Conservation (phyloP, 306 rosid species). For the Gleditsia sinensis region DNA sequence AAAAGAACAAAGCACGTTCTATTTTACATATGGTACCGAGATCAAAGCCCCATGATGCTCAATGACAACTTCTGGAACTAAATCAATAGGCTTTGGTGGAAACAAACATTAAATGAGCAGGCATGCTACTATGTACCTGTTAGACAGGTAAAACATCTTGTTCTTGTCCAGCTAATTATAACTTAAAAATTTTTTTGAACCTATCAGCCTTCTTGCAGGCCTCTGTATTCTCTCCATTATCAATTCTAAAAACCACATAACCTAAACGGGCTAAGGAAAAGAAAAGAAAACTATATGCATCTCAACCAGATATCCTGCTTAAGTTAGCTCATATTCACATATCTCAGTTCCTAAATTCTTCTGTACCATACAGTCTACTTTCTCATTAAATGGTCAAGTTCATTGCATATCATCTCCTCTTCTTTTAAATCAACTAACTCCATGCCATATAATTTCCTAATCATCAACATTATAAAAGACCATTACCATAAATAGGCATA, state of each 20-base stretch:
- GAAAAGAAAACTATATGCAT: constrained; percentile 1
- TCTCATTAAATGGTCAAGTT: not conserved
- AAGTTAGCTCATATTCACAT: not conserved
- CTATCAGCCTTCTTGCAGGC: not conserved
- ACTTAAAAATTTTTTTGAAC: not conserved
- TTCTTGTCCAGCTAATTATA: not conserved
- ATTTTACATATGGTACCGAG: not conserved
- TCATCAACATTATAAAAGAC: not conserved
- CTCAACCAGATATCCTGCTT: not conserved
- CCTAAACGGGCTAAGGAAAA: not conserved
- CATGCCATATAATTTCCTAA: not conserved
- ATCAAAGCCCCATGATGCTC: not conserved
- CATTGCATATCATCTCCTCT: not conserved
- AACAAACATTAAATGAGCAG: not conserved
- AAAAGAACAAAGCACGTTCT: not conserved
- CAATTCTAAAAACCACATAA: not conserved
- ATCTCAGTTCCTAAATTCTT: not conserved
- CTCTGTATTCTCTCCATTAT: not conserved
- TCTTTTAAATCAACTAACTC: not conserved
- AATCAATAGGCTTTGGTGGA: not conserved
- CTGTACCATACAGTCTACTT: not conserved
- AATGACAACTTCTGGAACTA: not conserved
- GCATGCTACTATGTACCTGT: not conserved
- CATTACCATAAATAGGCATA: not conserved
- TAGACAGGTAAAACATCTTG: not conserved